Evolutionary conservation across 768 basidiomycete species (phyloP).

Genomic region (Termitomyces sp.): DNA sequence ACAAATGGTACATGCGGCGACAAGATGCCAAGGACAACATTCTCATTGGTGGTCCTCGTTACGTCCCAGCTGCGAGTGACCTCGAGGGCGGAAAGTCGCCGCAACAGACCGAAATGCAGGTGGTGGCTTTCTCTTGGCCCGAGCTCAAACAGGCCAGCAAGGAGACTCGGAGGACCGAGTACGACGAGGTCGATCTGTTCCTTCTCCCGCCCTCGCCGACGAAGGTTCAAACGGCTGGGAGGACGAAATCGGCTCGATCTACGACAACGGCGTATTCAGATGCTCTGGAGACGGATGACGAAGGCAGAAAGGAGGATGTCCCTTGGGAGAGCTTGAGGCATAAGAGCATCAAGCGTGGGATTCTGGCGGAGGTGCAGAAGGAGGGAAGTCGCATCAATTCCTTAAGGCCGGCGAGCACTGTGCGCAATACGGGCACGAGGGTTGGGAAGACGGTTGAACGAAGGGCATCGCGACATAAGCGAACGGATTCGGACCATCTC

Average conservation of each 20-base stretch:
- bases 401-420: conserved; percentile 21
- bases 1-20: conserved; percentile 29
- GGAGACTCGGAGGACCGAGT: neutral
- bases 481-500: conserved; percentile 25
- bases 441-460: conserved; percentile 1
- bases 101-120: conserved; percentile 8
- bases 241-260: conserved; percentile 16
- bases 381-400: conserved; percentile 30
- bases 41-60: conserved; percentile 18
- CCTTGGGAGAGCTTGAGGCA: conserved; percentile 47
- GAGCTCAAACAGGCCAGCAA: conserved; percentile 1
- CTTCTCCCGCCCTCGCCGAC: conserved; percentile 15
- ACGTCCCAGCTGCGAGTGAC: conserved; percentile 19
- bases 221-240: neutral
- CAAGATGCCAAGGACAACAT: conserved; percentile 9
- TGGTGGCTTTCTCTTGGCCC: conserved; percentile 14
- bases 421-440: conserved; percentile 5
- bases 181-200: conserved; percentile 18
- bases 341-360: conserved; percentile 49
- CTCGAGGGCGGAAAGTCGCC: conserved; percentile 12
- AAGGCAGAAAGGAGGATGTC: conserved; percentile 14
- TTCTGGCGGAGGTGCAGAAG: conserved; percentile 39
- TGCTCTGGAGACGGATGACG: conserved; percentile 20
- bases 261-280: conserved; percentile 7
- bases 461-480: conserved; percentile 16